A percentile compares a stretch with the other conserved stretches of the same genome.
These are phyloP conservation scores for Leishmania mexicana DNA, from an alignment of 208 protist genomes.

Conservation along the genomic window DNA sequence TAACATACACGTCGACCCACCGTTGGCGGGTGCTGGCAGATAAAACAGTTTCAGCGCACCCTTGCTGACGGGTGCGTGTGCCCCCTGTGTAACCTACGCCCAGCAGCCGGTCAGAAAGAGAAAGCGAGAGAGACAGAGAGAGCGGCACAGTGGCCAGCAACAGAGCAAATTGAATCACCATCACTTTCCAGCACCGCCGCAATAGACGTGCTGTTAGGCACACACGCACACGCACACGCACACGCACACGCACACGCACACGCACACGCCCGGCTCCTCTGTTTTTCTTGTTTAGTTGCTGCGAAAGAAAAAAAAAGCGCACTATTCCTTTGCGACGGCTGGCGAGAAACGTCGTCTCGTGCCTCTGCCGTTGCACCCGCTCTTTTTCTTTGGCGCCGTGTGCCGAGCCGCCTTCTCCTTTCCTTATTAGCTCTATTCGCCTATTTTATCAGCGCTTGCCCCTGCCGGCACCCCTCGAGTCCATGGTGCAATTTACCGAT, in stretches of 20 bases:
- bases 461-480: neutral
- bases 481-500: constrained; percentile 34
- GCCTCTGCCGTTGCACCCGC: neutral
- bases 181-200: neutral
- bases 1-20: neutral
- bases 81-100: neutral
- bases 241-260: too few species aligned
- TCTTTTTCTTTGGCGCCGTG: neutral
- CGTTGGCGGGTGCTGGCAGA: neutral
- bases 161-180: neutral
- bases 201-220: neutral
- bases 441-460: neutral
- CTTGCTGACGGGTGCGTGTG: neutral
- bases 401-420: neutral
- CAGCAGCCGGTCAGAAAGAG: neutral
- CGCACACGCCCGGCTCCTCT: neutral
- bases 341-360: neutral
- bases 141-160: neutral
- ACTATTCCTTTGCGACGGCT: neutral
- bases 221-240: neutral
- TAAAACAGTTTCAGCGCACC: neutral
- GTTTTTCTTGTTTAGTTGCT: neutral
- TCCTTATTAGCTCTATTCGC: neutral
- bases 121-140: neutral
- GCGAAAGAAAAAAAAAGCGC: too few species aligned